Percentiles rank a stretch among this genome's conserved stretches.
These are phyloP conservation scores for Coemansia guatemalensis DNA, from an alignment of 192 early-diverging fungal genomes.

Conservation along the genomic window DNA sequence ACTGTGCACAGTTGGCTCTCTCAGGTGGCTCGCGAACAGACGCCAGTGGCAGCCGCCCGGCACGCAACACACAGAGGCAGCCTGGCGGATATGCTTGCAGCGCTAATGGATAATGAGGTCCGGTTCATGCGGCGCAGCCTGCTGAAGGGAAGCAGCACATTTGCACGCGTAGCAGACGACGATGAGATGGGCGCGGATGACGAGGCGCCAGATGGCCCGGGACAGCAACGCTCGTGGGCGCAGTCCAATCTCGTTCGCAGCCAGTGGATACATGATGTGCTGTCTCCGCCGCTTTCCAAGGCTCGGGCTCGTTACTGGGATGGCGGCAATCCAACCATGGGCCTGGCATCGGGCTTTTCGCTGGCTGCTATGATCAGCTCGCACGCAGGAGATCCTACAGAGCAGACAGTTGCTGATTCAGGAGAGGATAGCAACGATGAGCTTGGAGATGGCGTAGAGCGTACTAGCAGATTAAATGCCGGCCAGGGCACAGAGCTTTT, in stretches of 20 bases:
- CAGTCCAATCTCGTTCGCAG: constrained; percentile 29
- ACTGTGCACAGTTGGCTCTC: constrained; percentile 10
- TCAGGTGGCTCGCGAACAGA: background rate
- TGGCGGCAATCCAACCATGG: background rate
- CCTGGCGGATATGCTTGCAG: constrained; percentile 15
- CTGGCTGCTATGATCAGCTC: constrained; percentile 24
- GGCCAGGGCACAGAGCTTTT: background rate
- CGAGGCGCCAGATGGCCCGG: background rate
- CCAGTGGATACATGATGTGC: constrained; percentile 15
- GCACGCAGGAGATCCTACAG: background rate
- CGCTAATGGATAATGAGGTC: constrained; percentile 40
- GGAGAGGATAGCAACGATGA: background rate
- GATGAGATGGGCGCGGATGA: constrained; percentile 8
- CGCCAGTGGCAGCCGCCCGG: background rate
- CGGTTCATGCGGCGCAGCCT: constrained; percentile 36
- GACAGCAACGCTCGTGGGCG: constrained; percentile 22
- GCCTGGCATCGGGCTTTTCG: constrained; percentile 12
- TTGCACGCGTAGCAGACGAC: constrained; percentile 11
- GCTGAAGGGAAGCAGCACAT: constrained; percentile 18
- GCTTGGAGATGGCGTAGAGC: background rate
- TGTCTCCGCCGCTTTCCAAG: constrained; percentile 9
- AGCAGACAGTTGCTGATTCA: background rate
- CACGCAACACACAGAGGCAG: background rate
- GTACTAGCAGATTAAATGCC: background rate
- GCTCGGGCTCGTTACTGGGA: constrained; percentile 7